These are phyloP conservation scores for Hypomyces perniciosus DNA, from an alignment of 2,329 filamentous ascomycete genomes.

Conservation along the genomic window DNA sequence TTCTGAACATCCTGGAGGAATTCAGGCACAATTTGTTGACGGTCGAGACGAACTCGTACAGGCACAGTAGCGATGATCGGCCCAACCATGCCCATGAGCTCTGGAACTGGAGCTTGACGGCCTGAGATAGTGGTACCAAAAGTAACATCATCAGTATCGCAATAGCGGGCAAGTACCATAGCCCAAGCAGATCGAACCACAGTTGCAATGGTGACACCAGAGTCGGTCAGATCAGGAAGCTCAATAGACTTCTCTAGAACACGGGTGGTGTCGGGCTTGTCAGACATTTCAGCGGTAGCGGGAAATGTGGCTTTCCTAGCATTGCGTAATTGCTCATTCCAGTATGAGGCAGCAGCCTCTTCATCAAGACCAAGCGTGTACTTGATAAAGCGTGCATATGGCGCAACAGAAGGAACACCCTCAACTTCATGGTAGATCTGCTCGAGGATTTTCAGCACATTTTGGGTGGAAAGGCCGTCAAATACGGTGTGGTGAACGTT, in stretches of 20 bases:
- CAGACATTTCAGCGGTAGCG: not conserved
- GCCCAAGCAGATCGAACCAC: constrained; percentile 23
- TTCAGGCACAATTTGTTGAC: not conserved
- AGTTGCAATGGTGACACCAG: constrained; percentile 16
- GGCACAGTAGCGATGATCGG: constrained; percentile 12
- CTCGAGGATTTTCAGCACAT: not conserved
- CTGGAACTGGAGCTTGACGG: constrained; percentile 15
- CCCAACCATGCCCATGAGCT: constrained; percentile 14
- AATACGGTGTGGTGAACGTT: constrained; percentile 14
- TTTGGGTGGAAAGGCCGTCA: constrained; percentile 15
- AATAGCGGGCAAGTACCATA: constrained; percentile 32
- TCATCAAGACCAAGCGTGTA: not conserved
- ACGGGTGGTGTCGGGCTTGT: not conserved
- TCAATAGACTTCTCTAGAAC: not conserved
- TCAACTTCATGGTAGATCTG: not conserved
- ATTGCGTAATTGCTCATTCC: constrained; percentile 1
- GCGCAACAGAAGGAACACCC: not conserved
- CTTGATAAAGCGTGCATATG: constrained; percentile 5
- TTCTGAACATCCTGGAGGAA: constrained; percentile 11
- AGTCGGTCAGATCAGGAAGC: not conserved
- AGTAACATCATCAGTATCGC: constrained; percentile 19
- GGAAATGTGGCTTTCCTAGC: constrained; percentile 4
- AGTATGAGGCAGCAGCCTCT: constrained; percentile 1
- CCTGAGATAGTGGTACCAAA: constrained; percentile 17
- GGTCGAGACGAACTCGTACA: constrained; percentile 1